phyloP scores from a whole-genome alignment of 2,329 filamentous ascomycete genomes.

The Reticulascus tulasneorum region DNA sequence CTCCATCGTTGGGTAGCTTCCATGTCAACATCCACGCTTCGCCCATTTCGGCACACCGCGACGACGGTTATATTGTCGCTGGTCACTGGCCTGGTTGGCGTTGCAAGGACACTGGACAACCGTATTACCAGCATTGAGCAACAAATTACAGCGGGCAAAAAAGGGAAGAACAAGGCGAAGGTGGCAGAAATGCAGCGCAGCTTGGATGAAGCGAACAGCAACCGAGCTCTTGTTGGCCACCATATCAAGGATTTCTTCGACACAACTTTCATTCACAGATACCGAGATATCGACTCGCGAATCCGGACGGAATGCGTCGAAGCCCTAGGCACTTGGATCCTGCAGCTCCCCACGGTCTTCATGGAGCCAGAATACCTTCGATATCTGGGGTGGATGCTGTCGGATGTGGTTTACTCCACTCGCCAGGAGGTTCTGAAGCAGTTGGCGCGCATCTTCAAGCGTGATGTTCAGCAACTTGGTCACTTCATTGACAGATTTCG shows the following conservation, averaged over 20 bases:
- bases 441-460: constrained; percentile 72
- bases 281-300: constrained; percentile 86
- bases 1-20: constrained; percentile 84
- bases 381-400: constrained; percentile 94
- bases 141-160: constrained; percentile 72
- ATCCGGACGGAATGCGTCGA: constrained; percentile 87
- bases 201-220: constrained; percentile 65
- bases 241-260: constrained; percentile 85
- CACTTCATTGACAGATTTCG: constrained; percentile 94
- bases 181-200: constrained; percentile 69
- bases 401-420: constrained; percentile 70
- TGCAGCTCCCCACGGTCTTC: constrained; percentile 78
- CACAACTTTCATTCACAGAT: constrained; percentile 90
- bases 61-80: constrained; percentile 81
- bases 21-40: constrained; percentile 82
- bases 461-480: constrained; percentile 76
- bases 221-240: constrained; percentile 65
- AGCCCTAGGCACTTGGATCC: constrained; percentile 85
- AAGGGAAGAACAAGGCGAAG: constrained; percentile 72
- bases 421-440: constrained; percentile 85
- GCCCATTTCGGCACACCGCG: constrained; percentile 91
- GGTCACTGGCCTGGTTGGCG: constrained; percentile 69
- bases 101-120: constrained; percentile 67
- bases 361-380: constrained; percentile 87
- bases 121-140: constrained; percentile 73